Conservation (phyloP, 768 basidiomycete species). For the Leccinum boreale region DNA sequence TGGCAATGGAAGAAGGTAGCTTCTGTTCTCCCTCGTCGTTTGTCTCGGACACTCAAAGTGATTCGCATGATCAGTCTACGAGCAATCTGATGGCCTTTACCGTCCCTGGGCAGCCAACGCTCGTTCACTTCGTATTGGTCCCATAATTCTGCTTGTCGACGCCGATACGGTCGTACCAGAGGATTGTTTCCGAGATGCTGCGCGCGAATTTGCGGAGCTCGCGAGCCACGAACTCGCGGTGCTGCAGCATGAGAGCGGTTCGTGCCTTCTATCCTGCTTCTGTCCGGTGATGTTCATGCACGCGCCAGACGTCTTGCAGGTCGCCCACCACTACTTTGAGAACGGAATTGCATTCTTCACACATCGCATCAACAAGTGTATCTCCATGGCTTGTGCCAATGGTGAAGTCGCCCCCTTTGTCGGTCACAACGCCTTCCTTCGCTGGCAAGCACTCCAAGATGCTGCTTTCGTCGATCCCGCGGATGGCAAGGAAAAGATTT, state of each 20-base stretch:
- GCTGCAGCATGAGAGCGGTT: slow-evolving; percentile 86
- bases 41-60: slow-evolving; percentile 36
- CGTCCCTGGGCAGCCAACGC: slow-evolving; percentile 77
- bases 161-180: slow-evolving; percentile 88
- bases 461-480: slow-evolving; percentile 63
- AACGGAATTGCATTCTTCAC: slow-evolving; percentile 90
- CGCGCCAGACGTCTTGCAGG: slow-evolving; percentile 80
- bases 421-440: slow-evolving; percentile 85
- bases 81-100: slow-evolving; percentile 55
- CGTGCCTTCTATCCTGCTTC: slow-evolving; percentile 32
- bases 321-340: slow-evolving; percentile 86
- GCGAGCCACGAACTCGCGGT: slow-evolving; percentile 64
- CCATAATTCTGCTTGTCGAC: slow-evolving; percentile 79
- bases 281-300: slow-evolving; percentile 4
- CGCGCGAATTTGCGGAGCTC: slow-evolving; percentile 77
- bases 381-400: slow-evolving; percentile 76
- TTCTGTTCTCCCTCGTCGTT: slow-evolving; percentile 30
- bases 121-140: slow-evolving; percentile 69
- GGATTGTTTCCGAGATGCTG: slow-evolving; percentile 90
- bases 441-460: slow-evolving; percentile 88
- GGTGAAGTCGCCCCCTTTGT: slow-evolving; percentile 79
- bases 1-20: slow-evolving; percentile 50
- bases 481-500: slow-evolving; percentile 63
- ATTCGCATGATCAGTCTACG: slow-evolving; percentile 40
- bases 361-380: slow-evolving; percentile 78